These are phyloP conservation scores for Sergeia podlipaevii DNA, from an alignment of 208 protist genomes.

Conservation along the genomic window DNA sequence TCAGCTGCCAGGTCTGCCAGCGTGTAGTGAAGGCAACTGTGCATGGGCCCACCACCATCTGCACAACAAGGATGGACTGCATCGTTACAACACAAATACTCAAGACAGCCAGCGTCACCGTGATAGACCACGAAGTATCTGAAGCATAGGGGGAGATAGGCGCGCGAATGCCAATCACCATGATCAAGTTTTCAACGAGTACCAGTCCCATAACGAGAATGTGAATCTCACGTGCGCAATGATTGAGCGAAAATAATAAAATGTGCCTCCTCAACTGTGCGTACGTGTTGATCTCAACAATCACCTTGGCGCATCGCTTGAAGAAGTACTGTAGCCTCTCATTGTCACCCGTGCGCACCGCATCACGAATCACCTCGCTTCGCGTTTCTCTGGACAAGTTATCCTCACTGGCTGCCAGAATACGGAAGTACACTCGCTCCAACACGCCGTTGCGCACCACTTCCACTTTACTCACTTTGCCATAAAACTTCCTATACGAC, in stretches of 20 bases:
- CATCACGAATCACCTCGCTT: slow-evolving; percentile 24
- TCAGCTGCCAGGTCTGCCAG: slow-evolving; percentile 31
- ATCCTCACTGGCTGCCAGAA: slow-evolving; percentile 31
- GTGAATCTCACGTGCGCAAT: slow-evolving; percentile 35
- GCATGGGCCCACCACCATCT: slow-evolving; percentile 32
- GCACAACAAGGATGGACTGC: slow-evolving; percentile 29
- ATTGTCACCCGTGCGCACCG: slow-evolving; percentile 52
- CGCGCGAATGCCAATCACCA: slow-evolving; percentile 35
- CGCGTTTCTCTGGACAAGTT: slow-evolving; percentile 30
- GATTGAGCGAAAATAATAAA: slow-evolving; percentile 31
- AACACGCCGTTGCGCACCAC: slow-evolving; percentile 43
- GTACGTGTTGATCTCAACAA: slow-evolving; percentile 55
- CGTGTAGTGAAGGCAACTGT: slow-evolving; percentile 32
- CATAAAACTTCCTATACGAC: slow-evolving; percentile 29
- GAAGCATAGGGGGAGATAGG: slow-evolving; percentile 29
- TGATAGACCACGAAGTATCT: slow-evolving; percentile 18
- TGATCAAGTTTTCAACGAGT: slow-evolving; percentile 45
- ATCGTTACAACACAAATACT: slow-evolving; percentile 35
- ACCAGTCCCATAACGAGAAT: slow-evolving; percentile 30
- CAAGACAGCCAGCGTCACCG: slow-evolving; percentile 19
- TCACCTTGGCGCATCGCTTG: slow-evolving; percentile 25
- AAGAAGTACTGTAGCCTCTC: slow-evolving; percentile 61
- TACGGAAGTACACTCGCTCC: slow-evolving; percentile 70
- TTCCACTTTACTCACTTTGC: slow-evolving; percentile 58
- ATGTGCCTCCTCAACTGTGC: slow-evolving; percentile 26